Conservation (phyloP, 257 asterid genomes). For the Capsicum baccatum region DNA sequence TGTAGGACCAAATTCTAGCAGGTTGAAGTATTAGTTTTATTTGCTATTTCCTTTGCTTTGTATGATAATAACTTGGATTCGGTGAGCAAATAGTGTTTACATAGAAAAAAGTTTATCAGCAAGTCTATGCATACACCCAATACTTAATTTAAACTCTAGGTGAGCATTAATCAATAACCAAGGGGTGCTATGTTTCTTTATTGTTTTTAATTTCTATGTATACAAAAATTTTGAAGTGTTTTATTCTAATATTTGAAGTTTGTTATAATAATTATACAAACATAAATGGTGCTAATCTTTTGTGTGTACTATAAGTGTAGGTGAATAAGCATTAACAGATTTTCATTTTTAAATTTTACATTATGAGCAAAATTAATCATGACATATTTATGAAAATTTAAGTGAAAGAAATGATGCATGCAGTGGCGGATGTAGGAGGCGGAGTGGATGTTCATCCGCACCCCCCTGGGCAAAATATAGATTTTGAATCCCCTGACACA, state of each 20-base stretch:
- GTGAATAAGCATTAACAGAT: background rate
- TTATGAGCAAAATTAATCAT: background rate
- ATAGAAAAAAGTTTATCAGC: background rate
- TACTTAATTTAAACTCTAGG: background rate
- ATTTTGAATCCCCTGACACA: too few species aligned
- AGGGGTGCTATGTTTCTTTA: background rate
- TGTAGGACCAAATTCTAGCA: background rate
- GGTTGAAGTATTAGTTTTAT: background rate
- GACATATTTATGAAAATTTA: background rate
- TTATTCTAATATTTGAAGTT: background rate
- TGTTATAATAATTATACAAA: background rate
- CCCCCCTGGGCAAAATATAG: too few species aligned
- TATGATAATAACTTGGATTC: background rate
- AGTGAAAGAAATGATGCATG: background rate
- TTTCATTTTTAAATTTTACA: background rate
- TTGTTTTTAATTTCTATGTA: background rate
- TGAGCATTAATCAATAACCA: background rate
- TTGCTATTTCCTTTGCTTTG: background rate
- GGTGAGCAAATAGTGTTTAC: background rate
- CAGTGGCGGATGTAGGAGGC: too few species aligned
- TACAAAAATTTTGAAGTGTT: background rate
- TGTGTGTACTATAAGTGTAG: background rate
- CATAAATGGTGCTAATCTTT: background rate
- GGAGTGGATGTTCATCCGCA: too few species aligned
- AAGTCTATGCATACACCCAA: background rate